Base-by-base conservation (phyloP, 106 monocot genomes). In the Amphibolis antarctica region DNA sequence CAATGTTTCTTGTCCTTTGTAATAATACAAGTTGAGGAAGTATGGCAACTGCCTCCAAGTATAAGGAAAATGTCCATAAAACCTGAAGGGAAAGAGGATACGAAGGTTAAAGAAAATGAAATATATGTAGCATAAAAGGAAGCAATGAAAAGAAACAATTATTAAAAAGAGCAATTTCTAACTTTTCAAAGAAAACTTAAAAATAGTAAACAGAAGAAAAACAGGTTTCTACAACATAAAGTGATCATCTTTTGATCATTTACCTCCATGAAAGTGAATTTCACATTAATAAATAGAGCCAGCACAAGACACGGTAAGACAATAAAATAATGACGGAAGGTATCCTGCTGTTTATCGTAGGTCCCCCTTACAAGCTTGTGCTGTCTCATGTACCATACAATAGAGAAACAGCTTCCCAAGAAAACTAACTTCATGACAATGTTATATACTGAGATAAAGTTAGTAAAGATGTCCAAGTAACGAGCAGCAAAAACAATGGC, bases 291-390 rank as follows among this genome's bases (percentile, higher is more conserved):
- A 28, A 84, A 1, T 26, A 92, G 60, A 14, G 82, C 84, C 64
- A 92, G 65, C 19, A 84, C 9, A 11, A 92, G 47, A 67, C 86
- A 92, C 31, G 71, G 61, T 22, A 92, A 55, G 53, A 87, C 51
- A 21, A 92, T 82, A 50, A 87, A 82, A 55, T 72, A 28, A 71
- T 86, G 77, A 52, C 79, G 92, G 68, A 92, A 92, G n/a, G 86
- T 92, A 66, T 92, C 92, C 36, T 92, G 92, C 5, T 86, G 86
- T 67, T 79, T 92, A 31, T 92, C 86, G 71, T 92, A 92, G 25
- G 86, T 79, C 68, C 86, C 81, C 0, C 79, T 68, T 4, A 92
- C 86, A 61, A 92, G 54, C 67, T 84, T 86, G 73, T 92, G 83
- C n/a, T 59, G 62, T 56, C 86, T 81, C 72, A 92, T 92, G 65